Percentiles rank a stretch among this genome's conserved stretches.
phyloP scores from a whole-genome alignment of 2,329 filamentous ascomycete genomes.

The Hysterium pulicare region DNA sequence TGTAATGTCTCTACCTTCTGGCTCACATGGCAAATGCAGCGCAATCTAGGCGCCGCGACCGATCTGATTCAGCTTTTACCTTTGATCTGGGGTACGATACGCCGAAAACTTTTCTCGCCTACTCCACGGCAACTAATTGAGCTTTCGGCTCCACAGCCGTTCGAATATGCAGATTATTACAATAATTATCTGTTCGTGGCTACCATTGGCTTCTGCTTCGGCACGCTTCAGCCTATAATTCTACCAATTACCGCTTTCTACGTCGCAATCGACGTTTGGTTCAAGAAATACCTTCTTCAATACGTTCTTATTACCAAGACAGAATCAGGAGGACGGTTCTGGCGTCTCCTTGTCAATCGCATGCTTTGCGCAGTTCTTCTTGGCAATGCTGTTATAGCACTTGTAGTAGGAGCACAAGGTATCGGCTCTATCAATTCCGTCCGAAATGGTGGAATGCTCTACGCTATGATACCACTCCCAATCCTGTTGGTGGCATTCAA shows the following conservation, averaged over 20 bases:
- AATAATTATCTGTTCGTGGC: constrained; percentile 95
- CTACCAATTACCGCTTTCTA: constrained; percentile 84
- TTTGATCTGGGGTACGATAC: constrained; percentile 74
- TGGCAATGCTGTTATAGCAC: constrained; percentile 71
- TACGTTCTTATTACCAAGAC: constrained; percentile 94
- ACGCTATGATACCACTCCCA: constrained; percentile 68
- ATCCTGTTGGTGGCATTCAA: constrained; percentile 81
- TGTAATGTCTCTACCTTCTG: constrained; percentile 85
- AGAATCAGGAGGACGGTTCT: constrained; percentile 89
- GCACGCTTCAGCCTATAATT: constrained; percentile 80
- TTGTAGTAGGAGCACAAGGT: constrained; percentile 71
- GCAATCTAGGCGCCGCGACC: constrained; percentile 77
- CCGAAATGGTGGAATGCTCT: constrained; percentile 54
- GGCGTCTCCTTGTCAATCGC: constrained; percentile 89
- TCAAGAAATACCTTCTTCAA: constrained; percentile 87
- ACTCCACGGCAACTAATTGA: constrained; percentile 91
- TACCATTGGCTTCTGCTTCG: constrained; percentile 81
- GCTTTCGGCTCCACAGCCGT: constrained; percentile 83
- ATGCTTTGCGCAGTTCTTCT: constrained; percentile 77
- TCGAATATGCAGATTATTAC: constrained; percentile 95
- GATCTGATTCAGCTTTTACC: constrained; percentile 85
- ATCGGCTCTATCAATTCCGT: constrained; percentile 40
- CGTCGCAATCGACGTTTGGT: constrained; percentile 76
- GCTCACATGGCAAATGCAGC: constrained; percentile 89
- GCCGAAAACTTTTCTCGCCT: constrained; percentile 75